Conservation (phyloP, 192 early-diverging fungal species). For the Kickxella alabastrina region DNA sequence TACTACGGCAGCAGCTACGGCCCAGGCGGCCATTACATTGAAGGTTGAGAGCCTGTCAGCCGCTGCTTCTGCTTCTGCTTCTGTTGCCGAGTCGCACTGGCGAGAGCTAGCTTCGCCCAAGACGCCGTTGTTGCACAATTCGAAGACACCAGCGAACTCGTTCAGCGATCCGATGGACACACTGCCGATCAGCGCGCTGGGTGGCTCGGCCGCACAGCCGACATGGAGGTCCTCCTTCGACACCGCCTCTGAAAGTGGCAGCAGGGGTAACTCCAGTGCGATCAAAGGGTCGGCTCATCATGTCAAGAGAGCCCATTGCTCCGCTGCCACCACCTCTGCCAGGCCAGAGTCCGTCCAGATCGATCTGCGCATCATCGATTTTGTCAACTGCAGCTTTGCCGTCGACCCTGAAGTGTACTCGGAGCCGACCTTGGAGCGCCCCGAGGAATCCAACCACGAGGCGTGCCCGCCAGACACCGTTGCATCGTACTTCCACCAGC, state of each 20-base stretch:
- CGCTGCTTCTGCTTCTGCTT: not conserved
- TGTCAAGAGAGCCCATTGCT: no score
- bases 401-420: conserved; percentile 52
- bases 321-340: no score
- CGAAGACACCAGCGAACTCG: conserved; percentile 8
- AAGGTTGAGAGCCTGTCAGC: no score
- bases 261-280: not conserved
- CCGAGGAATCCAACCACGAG: conserved; percentile 43
- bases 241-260: no score
- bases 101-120: conserved; percentile 15
- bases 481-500: conserved; percentile 9
- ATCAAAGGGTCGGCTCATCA: conserved; percentile 6
- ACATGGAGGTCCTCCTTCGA: not conserved
- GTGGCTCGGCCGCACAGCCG: not conserved
- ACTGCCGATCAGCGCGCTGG: conserved; percentile 7
- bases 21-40: not conserved
- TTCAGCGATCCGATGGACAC: conserved; percentile 9
- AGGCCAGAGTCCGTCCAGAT: conserved; percentile 44
- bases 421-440: conserved; percentile 38
- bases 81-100: not conserved
- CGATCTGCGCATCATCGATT: conserved; percentile 94
- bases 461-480: conserved; percentile 22
- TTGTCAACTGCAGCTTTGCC: conserved; percentile 83
- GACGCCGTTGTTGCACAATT: conserved; percentile 2
- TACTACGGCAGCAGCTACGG: not conserved